A percentile compares a stretch with the other conserved stretches of the same genome.
These are phyloP conservation scores for Aspergillus cavernicola DNA, from an alignment of 495 filamentous ascomycete genomes.

Conservation along the genomic window DNA sequence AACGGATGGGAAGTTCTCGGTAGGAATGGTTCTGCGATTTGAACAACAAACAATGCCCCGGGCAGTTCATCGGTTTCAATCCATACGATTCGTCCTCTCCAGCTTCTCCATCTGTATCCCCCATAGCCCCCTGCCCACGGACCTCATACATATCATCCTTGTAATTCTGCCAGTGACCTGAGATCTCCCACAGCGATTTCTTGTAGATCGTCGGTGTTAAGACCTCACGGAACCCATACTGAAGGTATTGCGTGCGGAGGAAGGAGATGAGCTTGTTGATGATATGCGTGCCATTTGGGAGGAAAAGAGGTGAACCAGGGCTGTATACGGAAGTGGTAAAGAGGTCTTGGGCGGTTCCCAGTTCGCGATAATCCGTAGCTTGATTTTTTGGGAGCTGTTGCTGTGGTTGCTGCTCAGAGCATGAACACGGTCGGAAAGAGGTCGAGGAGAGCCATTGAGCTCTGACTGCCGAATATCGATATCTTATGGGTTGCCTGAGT, in stretches of 20 bases:
- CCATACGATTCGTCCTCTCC: conserved; percentile 77
- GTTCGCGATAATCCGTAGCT: conserved; percentile 60
- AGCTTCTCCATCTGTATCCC: conserved; percentile 37
- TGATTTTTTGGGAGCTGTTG: conserved; percentile 9
- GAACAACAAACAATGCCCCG: conserved; percentile 90
- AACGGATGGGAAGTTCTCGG: conserved; percentile 81
- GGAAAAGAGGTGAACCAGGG: conserved; percentile 84
- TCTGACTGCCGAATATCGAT: conserved; percentile 5
- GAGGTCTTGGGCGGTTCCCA: conserved; percentile 69
- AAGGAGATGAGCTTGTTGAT: conserved; percentile 86
- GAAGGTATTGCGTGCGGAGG: conserved; percentile 79
- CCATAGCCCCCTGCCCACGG: conserved; percentile 56
- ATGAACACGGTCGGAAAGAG: conserved; percentile 33
- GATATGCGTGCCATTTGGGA: conserved; percentile 78
- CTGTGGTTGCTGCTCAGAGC: conserved; percentile 30
- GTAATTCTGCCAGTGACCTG: conserved; percentile 92
- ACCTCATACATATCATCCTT: conserved; percentile 95
- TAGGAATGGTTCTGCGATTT: conserved; percentile 67
- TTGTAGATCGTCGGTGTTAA: conserved; percentile 95
- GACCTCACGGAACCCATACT: conserved; percentile 88
- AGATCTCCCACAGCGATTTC: conserved; percentile 80
- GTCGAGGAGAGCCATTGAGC: conserved; percentile 35
- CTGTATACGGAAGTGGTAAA: conserved; percentile 77
- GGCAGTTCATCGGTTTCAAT: conserved; percentile 96
- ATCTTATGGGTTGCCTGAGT: background rate